Base-by-base conservation (phyloP, 2,329 filamentous ascomycete species). In the Coniochaeta sp. region DNA sequence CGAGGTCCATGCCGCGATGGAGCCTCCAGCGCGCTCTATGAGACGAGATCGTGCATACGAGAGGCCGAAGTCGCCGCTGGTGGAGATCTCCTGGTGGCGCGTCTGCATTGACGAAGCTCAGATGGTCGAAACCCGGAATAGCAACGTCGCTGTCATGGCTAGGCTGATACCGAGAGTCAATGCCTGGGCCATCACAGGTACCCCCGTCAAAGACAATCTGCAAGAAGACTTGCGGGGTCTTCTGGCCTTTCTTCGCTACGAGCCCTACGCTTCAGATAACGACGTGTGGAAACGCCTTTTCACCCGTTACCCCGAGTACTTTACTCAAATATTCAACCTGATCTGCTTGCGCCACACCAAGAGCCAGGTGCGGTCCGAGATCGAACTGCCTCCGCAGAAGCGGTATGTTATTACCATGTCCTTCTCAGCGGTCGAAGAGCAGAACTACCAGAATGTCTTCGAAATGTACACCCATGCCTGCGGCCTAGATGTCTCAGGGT, bases 141-240 rank as follows among this genome's bases (percentile, higher is more conserved):
- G 83, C 60, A 85, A 89, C 58, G 89, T 92, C 26, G 91, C 94
- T 1, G 81, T 78, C 46, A 83, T 96, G 13, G 91, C 91, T 31
- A 82, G 84, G 35, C 73, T 86, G 24, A 86, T 99, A 55, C 91
- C 92, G 42, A 81, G 94, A 26, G 70, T 88, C 56, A 91, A 96
- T 68, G 86, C 90, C 2, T 97, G 94, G 94, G 91, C 87, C 13
- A 84, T 99, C 35, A 92, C 90, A 0, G 94, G 90, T 38, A 99
- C 94, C 1, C 94, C 94, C 0, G 78, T 97, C 32, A 86, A 88
- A 57, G 89, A 90, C 57, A 80, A 61, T 24, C 56, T 65, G 3
- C 53, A 57, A 22, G 58, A 71, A 60, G 92, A 96, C 65, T 73
- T 96, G 7, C 83, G 85, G 57, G 92, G 92, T 0, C 73, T 97